Evolutionary conservation across 805 yeast genomes (phyloP).

Genomic region (Yarrowia sp.): DNA sequence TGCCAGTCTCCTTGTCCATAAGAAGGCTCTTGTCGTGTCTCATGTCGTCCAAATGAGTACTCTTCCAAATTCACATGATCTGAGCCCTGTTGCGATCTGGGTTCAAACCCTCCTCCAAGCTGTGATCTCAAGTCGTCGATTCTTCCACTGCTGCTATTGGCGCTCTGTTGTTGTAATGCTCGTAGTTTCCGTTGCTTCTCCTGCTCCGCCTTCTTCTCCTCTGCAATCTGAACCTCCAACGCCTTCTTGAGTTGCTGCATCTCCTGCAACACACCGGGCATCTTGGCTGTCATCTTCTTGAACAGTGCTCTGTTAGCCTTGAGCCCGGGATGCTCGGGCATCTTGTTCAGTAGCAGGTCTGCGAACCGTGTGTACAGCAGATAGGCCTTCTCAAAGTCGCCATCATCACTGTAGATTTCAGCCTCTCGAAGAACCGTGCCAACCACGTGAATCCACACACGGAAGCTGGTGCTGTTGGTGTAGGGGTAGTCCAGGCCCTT

Average conservation of each 20-base stretch:
- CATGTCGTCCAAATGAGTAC: conserved; percentile 1
- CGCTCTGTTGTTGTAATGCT: background rate
- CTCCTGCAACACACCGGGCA: conserved; percentile 34
- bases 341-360: conserved; percentile 51
- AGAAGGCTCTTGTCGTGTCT: background rate
- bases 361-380: conserved; percentile 57
- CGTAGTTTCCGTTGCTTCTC: background rate
- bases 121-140: conserved; percentile 2
- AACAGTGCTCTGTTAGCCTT: conserved; percentile 27
- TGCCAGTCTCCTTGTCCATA: background rate
- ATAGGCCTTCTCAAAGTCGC: conserved; percentile 51
- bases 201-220: conserved; percentile 4
- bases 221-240: background rate
- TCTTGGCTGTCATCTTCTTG: conserved; percentile 32
- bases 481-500: conserved; percentile 47
- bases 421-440: conserved; percentile 46
- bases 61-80: conserved; percentile 7
- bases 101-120: background rate
- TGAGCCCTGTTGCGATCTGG: background rate
- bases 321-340: conserved; percentile 46
- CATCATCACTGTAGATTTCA: conserved; percentile 45
- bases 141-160: background rate
- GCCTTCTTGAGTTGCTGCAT: conserved; percentile 34
- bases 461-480: conserved; percentile 50
- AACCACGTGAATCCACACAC: conserved; percentile 56